Conservation (phyloP, 768 basidiomycete species). For the Boletus reticulatus region DNA sequence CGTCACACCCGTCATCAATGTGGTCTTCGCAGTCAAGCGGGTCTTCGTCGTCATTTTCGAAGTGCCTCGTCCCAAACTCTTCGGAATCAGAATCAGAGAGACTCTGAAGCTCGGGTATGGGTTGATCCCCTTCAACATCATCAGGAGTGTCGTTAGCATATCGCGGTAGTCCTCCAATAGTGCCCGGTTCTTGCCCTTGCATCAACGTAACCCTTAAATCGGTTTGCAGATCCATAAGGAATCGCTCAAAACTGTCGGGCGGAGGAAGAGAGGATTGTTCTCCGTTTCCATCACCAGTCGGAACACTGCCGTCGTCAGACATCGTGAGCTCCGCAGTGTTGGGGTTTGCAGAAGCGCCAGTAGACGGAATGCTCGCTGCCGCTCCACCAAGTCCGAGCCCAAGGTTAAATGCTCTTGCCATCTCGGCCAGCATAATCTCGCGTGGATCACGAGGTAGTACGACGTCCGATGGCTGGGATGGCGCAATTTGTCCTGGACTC, state of each 20-base stretch:
- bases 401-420: slow-evolving; percentile 77
- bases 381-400: slow-evolving; percentile 51
- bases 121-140: slow-evolving; percentile 15
- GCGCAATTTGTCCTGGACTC: slow-evolving; percentile 4
- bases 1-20: slow-evolving; percentile 27
- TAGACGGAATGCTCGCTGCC: slow-evolving; percentile 4
- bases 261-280: slow-evolving; percentile 33
- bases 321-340: slow-evolving; percentile 8
- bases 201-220: slow-evolving; percentile 67
- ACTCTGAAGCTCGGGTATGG: slow-evolving; percentile 25
- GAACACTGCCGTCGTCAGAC: slow-evolving; percentile 3
- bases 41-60: slow-evolving; percentile 23
- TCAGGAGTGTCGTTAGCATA: slow-evolving; percentile 11
- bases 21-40: slow-evolving; percentile 31
- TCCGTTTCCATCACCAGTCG: slow-evolving; percentile 9
- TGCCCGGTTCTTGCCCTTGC: slow-evolving; percentile 27
- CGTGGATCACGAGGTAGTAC: slow-evolving; percentile 45
- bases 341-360: slow-evolving; percentile 1
- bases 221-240: slow-evolving; percentile 73
- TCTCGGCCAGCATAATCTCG: slow-evolving; percentile 74
- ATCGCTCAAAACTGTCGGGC: slow-evolving; percentile 78
- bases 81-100: slow-evolving; percentile 30
- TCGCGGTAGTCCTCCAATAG: slow-evolving; percentile 2
- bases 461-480: slow-evolving; percentile 10
- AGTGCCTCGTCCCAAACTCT: slow-evolving; percentile 12